Base-by-base conservation (phyloP, 2,329 filamentous ascomycete genomes). In the Sclerotinia minor region DNA sequence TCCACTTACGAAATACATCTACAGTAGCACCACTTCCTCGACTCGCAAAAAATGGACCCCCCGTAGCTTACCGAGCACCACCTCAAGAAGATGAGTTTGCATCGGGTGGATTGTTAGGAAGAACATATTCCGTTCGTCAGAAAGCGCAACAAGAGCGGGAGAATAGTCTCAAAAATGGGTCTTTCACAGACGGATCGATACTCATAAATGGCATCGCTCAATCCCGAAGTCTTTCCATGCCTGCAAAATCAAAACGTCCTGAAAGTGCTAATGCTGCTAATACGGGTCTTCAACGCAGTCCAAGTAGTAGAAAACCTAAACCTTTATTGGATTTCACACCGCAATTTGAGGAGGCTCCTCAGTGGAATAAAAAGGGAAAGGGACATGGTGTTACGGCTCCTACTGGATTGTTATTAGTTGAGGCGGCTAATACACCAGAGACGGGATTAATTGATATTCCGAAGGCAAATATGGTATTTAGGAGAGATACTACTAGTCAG, bases 241-340 rank as follows among this genome's bases (percentile, higher is more conserved):
- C 69, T 53, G 69, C 68, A 17, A 57, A 57, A 17, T 64, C 64
- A 13, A 60, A 65, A 38, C 58, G 68, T 6, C 64, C 58, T 17
- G 57, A 69, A 60, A 67, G 65, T 26, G 4, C 67, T 45, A 24
- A 49, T 32, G 59, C 58, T n/a, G 52, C 41, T 7, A 44, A 55
- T 32, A 65, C 49, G 24, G 60, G 69, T 64, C 55, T 69, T 3
- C 52, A 66, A 41, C 70, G 69, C n/a, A 68, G 26, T 24, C 41
- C 50, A 9, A 65, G 52, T 5, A 54, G 38, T 6, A 55, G 4
- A 19, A 64, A 69, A 29, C 73, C 72, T 0, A 87, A 87, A 70
- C 89, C 90, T 1, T 81, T 93, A 7, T 79, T 93, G 41, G 90
- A 91, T 73, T 82, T 92, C 52, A 88, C 87, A 0, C 87, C 87